Evolutionary conservation across 441 rosid genomes (phyloP).

Genomic region (Rhodomyrtus psidioides): DNA sequence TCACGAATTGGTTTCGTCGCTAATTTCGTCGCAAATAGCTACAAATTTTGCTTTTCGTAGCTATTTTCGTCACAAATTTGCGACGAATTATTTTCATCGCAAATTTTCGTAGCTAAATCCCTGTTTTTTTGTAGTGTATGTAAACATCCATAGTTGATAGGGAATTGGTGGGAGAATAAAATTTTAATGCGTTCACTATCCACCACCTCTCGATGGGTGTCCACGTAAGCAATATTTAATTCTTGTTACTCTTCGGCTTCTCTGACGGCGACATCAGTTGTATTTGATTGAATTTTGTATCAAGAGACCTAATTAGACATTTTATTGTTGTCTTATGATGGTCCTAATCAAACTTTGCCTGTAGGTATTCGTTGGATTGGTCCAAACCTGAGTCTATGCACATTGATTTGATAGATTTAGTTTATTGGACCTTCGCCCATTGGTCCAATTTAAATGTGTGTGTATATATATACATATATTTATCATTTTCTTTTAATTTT

Average conservation of each 20-base stretch:
- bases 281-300: not conserved
- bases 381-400: not conserved
- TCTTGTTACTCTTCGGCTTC: not conserved
- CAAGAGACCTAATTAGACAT: not conserved
- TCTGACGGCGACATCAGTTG: fast-evolving
- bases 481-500: not conserved
- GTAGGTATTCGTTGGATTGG: too few relatives aligned
- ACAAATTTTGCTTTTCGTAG: too few relatives aligned
- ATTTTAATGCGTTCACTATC: not conserved
- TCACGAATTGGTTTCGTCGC: too few relatives aligned
- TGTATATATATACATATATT: too few relatives aligned
- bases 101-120: too few relatives aligned
- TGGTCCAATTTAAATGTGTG: not conserved
- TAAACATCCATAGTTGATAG: not conserved
- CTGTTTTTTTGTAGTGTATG: too few relatives aligned
- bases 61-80: too few relatives aligned
- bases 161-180: not conserved
- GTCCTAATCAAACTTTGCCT: too few relatives aligned
- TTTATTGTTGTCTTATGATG: not conserved
- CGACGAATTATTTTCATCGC: too few relatives aligned
- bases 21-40: too few relatives aligned
- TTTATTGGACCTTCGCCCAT: not conserved
- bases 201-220: not conserved
- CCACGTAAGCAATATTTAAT: not conserved
- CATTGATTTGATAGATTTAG: not conserved